These are phyloP conservation scores for Leccinum olivaceopallidum DNA, from an alignment of 768 basidiomycete genomes.

Conservation along the genomic window DNA sequence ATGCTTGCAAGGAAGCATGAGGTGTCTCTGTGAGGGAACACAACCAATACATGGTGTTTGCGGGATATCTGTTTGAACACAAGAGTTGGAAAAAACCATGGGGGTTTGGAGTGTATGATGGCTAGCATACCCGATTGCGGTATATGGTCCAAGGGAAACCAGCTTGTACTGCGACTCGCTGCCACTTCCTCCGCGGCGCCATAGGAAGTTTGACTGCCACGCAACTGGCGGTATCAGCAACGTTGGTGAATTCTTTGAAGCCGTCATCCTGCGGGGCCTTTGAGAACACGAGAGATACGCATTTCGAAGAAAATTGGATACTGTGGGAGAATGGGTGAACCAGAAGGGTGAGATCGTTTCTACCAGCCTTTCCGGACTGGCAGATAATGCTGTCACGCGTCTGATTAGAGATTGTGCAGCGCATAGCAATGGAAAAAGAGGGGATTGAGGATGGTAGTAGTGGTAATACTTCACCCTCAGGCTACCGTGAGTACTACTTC, in stretches of 20 bases:
- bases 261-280: constrained; percentile 14
- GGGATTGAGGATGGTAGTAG: no score
- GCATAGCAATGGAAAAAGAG: constrained; percentile 10
- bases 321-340: constrained; percentile 28
- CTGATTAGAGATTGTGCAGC: constrained; percentile 38
- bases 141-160: constrained; percentile 62
- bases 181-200: constrained; percentile 44
- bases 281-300: constrained; percentile 18
- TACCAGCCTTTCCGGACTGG: constrained; percentile 6
- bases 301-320: constrained; percentile 20
- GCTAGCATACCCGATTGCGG: constrained; percentile 46
- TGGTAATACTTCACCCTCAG: not conserved
- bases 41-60: constrained; percentile 46
- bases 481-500: not conserved
- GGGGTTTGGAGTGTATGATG: not conserved
- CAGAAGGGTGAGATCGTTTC: constrained; percentile 13
- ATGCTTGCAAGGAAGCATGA: constrained; percentile 59
- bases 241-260: constrained; percentile 22
- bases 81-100: constrained; percentile 7
- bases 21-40: constrained; percentile 61
- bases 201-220: constrained; percentile 25
- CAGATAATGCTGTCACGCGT: constrained; percentile 32
- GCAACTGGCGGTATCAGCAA: constrained; percentile 7
- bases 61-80: constrained; percentile 42
- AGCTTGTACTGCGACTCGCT: constrained; percentile 39